Conservation (phyloP, 805 yeast genomes). For the Scheffersomyces lignosus region DNA sequence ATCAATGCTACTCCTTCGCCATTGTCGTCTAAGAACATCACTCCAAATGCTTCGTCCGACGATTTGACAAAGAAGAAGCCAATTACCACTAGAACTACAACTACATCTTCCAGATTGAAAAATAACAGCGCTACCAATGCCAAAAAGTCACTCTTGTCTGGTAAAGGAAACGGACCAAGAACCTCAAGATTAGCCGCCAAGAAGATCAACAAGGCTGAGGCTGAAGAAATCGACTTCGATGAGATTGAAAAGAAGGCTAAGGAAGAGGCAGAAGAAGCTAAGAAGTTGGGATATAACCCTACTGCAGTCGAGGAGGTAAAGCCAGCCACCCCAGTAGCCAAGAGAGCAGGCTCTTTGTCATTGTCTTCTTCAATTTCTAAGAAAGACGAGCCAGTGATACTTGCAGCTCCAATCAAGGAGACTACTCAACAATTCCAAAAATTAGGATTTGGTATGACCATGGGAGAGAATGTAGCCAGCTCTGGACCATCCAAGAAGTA, state of each 20-base stretch:
- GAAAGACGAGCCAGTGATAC: not conserved
- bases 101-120: slow-evolving; percentile 26
- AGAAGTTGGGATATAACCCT: slow-evolving; percentile 53
- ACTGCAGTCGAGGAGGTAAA: slow-evolving; percentile 1
- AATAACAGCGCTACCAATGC: slow-evolving; percentile 22
- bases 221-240: slow-evolving; percentile 57
- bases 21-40: slow-evolving; percentile 42
- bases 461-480: slow-evolving; percentile 53
- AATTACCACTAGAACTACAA: slow-evolving; percentile 22
- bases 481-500: slow-evolving; percentile 43
- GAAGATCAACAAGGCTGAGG: slow-evolving; percentile 46
- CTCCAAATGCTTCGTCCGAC: slow-evolving; percentile 43
- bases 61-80: slow-evolving; percentile 23
- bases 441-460: slow-evolving; percentile 88
- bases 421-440: slow-evolving; percentile 73
- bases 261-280: slow-evolving; percentile 73
- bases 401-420: slow-evolving; percentile 37
- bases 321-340: slow-evolving; percentile 3
- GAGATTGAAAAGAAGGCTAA: slow-evolving; percentile 75
- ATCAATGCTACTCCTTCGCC: slow-evolving; percentile 49
- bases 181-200: slow-evolving; percentile 58
- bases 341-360: slow-evolving; percentile 16
- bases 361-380: slow-evolving; percentile 1
- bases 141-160: slow-evolving; percentile 41
- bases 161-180: slow-evolving; percentile 53